phyloP scores from a whole-genome alignment of 768 basidiomycete genomes.

The Phlegmacium glaucopus region DNA sequence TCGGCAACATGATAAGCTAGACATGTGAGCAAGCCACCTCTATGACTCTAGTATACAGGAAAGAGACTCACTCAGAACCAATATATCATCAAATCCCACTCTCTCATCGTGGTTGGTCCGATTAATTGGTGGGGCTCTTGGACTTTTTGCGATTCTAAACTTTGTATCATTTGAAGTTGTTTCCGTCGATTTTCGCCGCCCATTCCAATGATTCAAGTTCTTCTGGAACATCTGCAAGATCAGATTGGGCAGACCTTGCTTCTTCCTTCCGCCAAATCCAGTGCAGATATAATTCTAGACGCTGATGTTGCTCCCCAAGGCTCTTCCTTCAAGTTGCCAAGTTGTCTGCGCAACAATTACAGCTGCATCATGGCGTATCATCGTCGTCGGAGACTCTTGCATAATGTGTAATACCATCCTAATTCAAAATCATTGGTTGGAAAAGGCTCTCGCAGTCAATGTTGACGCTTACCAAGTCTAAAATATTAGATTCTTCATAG shows the following conservation, averaged over 20 bases:
- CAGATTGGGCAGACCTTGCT: not conserved
- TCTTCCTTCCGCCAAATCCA: slow-evolving; percentile 2
- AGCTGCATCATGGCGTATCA: slow-evolving; percentile 74
- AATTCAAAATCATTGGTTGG: slow-evolving; percentile 1
- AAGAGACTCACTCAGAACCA: slow-evolving; percentile 1
- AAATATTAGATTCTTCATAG: slow-evolving; percentile 3
- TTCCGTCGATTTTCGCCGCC: not conserved
- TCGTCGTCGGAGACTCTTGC: slow-evolving; percentile 67
- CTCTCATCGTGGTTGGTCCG: not conserved
- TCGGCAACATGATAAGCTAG: not conserved
- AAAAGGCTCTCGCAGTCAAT: not conserved
- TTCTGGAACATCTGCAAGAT: not conserved
- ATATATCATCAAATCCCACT: slow-evolving; percentile 1
- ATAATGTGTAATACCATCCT: slow-evolving; percentile 75
- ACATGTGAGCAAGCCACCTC: not conserved
- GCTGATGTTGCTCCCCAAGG: slow-evolving; percentile 1
- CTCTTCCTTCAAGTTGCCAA: not conserved
- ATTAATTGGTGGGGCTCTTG: not conserved
- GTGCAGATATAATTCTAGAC: not conserved
- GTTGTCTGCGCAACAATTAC: slow-evolving; percentile 14
- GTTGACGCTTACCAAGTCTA: slow-evolving; percentile 14
- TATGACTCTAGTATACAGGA: slow-evolving; percentile 5
- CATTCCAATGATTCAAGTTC: not conserved
- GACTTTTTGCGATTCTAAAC: not conserved
- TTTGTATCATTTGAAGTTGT: not conserved